Conservation (phyloP, 177 flowering plant genomes). For the Vitis hybrid region DNA sequence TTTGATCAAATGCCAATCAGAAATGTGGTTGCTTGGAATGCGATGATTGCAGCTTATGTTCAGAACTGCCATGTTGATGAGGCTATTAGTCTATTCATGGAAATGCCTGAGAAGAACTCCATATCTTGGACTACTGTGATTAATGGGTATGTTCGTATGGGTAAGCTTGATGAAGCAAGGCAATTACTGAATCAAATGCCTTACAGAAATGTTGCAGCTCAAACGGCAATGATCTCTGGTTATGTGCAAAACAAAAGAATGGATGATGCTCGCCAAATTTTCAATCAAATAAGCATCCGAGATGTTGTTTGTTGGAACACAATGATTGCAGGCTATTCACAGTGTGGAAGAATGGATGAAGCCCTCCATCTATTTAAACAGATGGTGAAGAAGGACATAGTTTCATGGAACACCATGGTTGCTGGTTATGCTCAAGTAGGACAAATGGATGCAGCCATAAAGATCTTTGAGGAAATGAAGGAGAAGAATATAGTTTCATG, state of each 20-base stretch:
- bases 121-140: conserved; percentile 45
- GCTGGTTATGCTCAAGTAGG: conserved; percentile 43
- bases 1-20: conserved; percentile 34
- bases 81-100: conserved; percentile 27
- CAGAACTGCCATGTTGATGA: conserved; percentile 29
- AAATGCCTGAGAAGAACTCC: conserved; percentile 33
- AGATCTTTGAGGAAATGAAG: conserved; percentile 30
- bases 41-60: conserved; percentile 38
- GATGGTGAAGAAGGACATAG: conserved; percentile 24
- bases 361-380: conserved; percentile 31
- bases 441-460: conserved; percentile 31
- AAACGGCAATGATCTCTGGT: conserved; percentile 42
- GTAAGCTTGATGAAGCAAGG: conserved; percentile 37
- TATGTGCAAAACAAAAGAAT: conserved; percentile 24
- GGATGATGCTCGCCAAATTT: conserved; percentile 34
- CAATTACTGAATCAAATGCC: conserved; percentile 31
- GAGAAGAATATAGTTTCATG: conserved; percentile 41
- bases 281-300: conserved; percentile 18
- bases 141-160: conserved; percentile 41
- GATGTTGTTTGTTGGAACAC: conserved; percentile 47
- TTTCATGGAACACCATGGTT: conserved; percentile 45
- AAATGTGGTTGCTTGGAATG: conserved; percentile 45
- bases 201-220: conserved; percentile 28
- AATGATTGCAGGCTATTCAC: conserved; percentile 46
- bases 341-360: conserved; percentile 32